Evolutionary conservation across 1,284 basidiomycete genomes (phyloP).

Genomic region (Garcileccinum viscosum): DNA sequence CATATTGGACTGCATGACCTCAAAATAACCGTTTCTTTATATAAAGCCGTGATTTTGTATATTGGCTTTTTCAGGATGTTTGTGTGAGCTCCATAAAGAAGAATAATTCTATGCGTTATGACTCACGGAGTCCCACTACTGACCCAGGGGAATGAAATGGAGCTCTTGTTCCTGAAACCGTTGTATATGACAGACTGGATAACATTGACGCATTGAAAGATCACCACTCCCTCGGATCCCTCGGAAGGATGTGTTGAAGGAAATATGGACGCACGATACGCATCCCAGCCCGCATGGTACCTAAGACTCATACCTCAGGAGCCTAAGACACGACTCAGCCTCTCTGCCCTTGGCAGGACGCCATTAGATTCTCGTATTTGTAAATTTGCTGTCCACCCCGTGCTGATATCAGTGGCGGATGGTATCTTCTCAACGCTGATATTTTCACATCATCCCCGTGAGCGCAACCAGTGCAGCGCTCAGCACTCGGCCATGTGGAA

Average conservation of each 20-base stretch:
- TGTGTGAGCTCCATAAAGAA: no score
- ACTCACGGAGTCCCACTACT: no score
- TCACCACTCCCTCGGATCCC: neutral
- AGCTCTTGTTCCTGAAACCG: neutral
- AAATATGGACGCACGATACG: neutral
- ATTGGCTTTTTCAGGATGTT: no score
- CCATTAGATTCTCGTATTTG: neutral
- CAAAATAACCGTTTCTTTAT: neutral
- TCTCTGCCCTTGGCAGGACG: neutral
- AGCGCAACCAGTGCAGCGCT: no score
- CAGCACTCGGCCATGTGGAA: no score
- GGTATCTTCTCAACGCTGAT: neutral
- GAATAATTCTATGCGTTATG: no score
- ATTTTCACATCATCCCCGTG: neutral
- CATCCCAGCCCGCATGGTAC: no score
- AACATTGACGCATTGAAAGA: neutral
- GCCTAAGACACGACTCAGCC: neutral
- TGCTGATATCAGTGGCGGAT: neutral
- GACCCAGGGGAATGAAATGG: neutral
- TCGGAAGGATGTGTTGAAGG: neutral
- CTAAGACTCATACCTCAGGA: no score
- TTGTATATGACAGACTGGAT: neutral
- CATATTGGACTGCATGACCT: neutral
- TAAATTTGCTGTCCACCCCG: neutral
- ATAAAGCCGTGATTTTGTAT: no score